phyloP scores from a whole-genome alignment of 129 eudicot genomes.

The Flaveria bidentis region DNA sequence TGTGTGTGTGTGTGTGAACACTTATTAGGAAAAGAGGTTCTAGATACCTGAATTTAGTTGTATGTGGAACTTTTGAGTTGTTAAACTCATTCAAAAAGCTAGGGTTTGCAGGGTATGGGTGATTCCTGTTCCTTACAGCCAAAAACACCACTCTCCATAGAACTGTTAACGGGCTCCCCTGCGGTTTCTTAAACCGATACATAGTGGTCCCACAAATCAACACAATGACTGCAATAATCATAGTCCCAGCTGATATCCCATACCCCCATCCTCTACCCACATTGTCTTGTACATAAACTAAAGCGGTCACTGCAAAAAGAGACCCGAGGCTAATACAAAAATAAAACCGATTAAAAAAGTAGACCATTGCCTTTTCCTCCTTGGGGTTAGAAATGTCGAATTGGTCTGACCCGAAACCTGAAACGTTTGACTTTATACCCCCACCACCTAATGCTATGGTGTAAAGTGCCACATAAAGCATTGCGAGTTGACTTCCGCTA shows the following conservation, averaged over 20 bases:
- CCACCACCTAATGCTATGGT: slow-evolving; percentile 84
- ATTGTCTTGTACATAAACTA: slow-evolving; percentile 80
- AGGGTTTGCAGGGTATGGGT: slow-evolving; percentile 49
- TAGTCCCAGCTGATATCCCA: slow-evolving; percentile 73
- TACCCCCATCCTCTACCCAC: slow-evolving; percentile 85
- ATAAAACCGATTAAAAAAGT: slow-evolving; percentile 81
- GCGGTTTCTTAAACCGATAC: slow-evolving; percentile 65
- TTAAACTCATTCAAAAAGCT: slow-evolving; percentile 57
- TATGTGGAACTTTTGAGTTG: slow-evolving; percentile 46
- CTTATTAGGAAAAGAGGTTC: no score
- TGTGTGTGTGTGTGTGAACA: no score
- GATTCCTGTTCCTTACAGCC: slow-evolving; percentile 61
- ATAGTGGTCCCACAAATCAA: slow-evolving; percentile 55
- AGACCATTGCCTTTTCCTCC: slow-evolving; percentile 74
- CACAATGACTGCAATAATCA: slow-evolving; percentile 59
- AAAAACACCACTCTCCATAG: slow-evolving; percentile 67
- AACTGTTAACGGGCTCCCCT: slow-evolving; percentile 83
- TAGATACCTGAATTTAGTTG: slow-evolving; percentile 42
- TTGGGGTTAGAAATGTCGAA: slow-evolving; percentile 65
- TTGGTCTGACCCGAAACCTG: slow-evolving; percentile 93
- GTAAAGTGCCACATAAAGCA: slow-evolving; percentile 79
- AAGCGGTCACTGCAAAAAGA: slow-evolving; percentile 74
- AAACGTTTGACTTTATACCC: slow-evolving; percentile 85
- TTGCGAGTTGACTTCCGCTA: slow-evolving; percentile 49
- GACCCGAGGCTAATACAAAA: slow-evolving; percentile 81